phyloP scores from a whole-genome alignment of 2,329 filamentous ascomycete species.

The Xylaria sp. region DNA sequence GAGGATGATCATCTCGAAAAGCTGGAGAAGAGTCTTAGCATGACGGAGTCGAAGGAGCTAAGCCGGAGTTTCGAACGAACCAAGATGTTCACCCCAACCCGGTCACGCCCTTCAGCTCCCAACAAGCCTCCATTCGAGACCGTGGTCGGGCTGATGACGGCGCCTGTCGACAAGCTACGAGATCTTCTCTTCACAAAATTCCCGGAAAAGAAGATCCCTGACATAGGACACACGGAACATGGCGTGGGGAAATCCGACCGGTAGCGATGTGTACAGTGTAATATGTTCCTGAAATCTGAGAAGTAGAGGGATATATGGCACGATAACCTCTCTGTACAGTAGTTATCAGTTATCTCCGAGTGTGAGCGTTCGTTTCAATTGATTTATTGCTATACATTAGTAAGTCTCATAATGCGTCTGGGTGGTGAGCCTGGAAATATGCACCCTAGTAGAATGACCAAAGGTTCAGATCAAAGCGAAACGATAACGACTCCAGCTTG shows the following conservation, averaged over 20 bases:
- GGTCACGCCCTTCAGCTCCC: conserved; percentile 51
- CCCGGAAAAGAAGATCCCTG: conserved; percentile 43
- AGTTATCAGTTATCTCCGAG: no score
- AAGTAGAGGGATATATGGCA: no score
- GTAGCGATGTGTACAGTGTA: no score
- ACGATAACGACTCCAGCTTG: no score
- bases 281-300: no score
- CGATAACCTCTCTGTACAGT: no score
- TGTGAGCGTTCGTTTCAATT: no score
- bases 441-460: no score
- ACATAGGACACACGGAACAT: conserved; percentile 13
- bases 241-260: conserved; percentile 21
- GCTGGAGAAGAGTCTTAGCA: conserved; percentile 47
- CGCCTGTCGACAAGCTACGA: conserved; percentile 57
- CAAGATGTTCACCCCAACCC: conserved; percentile 53
- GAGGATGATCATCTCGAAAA: conserved; percentile 50
- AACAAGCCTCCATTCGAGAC: conserved; percentile 58
- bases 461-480: no score
- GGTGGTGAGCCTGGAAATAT: no score
- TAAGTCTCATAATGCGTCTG: no score
- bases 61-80: conserved; percentile 50
- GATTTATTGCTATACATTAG: no score
- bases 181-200: conserved; percentile 57
- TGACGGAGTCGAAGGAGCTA: conserved; percentile 41
- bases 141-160: conserved; percentile 52